These are phyloP conservation scores for Diaporthe vexans DNA, from an alignment of 2,329 filamentous ascomycete genomes.

Conservation along the genomic window DNA sequence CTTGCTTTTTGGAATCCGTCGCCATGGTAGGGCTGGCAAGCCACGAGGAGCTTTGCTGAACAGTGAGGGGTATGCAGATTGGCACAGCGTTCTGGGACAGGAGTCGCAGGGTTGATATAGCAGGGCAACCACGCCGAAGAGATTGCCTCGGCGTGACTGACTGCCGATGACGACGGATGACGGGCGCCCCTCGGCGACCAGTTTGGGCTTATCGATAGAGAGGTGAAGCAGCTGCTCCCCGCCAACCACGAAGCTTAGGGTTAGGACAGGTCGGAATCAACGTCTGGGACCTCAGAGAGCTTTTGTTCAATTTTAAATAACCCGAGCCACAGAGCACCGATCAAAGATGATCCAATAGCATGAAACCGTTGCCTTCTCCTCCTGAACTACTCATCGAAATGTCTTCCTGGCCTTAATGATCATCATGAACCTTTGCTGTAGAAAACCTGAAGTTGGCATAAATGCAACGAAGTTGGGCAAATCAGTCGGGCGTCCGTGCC, in stretches of 20 bases:
- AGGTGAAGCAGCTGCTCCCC: background rate
- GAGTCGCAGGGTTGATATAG: background rate
- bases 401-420: no score
- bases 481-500: background rate
- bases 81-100: background rate
- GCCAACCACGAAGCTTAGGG: background rate
- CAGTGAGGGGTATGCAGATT: no score
- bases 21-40: slow-evolving; percentile 31
- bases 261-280: background rate
- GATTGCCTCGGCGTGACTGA: slow-evolving; percentile 30
- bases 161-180: slow-evolving; percentile 9
- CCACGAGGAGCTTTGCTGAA: background rate
- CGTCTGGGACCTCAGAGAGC: background rate
- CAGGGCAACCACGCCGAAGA: background rate
- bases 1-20: slow-evolving; percentile 51
- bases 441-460: background rate
- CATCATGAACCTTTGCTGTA: background rate
- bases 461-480: background rate
- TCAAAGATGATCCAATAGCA: no score
- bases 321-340: background rate
- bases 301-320: no score
- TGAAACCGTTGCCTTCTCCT: background rate
- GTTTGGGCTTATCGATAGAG: slow-evolving; percentile 29
- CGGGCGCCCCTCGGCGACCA: slow-evolving; percentile 1
- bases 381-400: no score